phyloP scores from a whole-genome alignment of 139 green algal species.

The Micractinium sp. region DNA sequence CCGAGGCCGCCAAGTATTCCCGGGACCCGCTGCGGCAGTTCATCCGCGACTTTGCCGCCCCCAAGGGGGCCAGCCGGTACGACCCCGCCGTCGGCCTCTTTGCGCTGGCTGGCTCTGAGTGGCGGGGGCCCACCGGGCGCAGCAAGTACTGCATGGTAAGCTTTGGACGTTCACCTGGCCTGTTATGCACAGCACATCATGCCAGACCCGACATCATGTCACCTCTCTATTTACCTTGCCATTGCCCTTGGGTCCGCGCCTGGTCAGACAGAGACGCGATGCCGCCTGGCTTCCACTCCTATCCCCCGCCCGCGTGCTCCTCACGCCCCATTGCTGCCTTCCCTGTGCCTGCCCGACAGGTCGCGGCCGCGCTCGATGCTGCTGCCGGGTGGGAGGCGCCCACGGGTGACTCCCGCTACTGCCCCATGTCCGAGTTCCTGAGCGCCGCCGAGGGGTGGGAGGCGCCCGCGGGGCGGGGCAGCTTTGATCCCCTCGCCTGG shows the following conservation, averaged over 20 bases:
- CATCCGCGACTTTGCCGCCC: background rate
- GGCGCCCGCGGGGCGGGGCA: background rate
- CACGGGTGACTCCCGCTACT: background rate
- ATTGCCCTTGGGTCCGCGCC: no score
- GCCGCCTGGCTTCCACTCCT: no score
- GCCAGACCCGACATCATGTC: no score
- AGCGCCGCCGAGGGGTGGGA: background rate
- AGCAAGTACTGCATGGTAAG: constrained; percentile 12
- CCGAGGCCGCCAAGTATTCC: background rate
- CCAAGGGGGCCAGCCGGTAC: background rate
- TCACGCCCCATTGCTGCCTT: background rate
- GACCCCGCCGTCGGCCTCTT: background rate
- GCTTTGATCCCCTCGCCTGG: background rate
- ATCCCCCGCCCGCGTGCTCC: background rate
- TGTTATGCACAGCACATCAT: no score
- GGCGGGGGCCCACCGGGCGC: constrained; percentile 22
- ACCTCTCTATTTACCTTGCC: no score
- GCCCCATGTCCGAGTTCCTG: background rate
- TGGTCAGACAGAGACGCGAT: no score
- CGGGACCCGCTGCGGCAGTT: constrained; percentile 14
- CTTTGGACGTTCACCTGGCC: no score
- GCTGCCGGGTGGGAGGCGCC: constrained; percentile 23
- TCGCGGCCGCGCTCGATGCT: constrained; percentile 10
- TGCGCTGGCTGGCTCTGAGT: background rate
- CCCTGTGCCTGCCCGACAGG: background rate